A percentile compares a stretch with the other conserved stretches of the same genome.
These are phyloP conservation scores for Phytophthora fragariaefolia DNA, from an alignment of 352 stramenopile genomes.

Conservation along the genomic window DNA sequence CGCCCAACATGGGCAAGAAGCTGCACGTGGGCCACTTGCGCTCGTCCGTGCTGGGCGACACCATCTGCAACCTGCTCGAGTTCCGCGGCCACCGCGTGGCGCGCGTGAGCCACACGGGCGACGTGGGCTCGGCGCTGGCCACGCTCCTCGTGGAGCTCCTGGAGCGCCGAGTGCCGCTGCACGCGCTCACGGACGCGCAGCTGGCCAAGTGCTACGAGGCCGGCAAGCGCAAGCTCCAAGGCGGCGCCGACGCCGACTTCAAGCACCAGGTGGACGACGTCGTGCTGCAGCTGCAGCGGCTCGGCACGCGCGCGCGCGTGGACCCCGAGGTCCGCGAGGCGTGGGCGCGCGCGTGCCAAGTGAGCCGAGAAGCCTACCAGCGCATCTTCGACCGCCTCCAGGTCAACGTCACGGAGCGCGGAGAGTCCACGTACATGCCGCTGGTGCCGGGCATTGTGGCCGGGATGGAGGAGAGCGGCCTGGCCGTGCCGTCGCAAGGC, in stretches of 20 bases:
- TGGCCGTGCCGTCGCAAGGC: constrained; percentile 65
- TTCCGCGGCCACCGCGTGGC: constrained; percentile 77
- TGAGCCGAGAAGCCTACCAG: constrained; percentile 74
- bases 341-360: constrained; percentile 73
- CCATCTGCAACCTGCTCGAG: constrained; percentile 82
- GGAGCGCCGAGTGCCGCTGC: constrained; percentile 51
- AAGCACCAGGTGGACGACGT: constrained; percentile 72
- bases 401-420: constrained; percentile 69
- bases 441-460: constrained; percentile 58
- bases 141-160: constrained; percentile 80
- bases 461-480: constrained; percentile 48
- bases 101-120: constrained; percentile 79
- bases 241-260: constrained; percentile 53
- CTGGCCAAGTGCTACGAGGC: constrained; percentile 75
- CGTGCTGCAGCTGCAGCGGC: constrained; percentile 75
- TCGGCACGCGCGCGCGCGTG: constrained; percentile 39
- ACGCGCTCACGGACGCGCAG: constrained; percentile 62
- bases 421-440: constrained; percentile 81
- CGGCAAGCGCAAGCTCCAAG: constrained; percentile 54
- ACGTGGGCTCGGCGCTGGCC: constrained; percentile 78
- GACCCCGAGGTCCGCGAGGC: constrained; percentile 50
- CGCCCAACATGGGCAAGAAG: constrained; percentile 88
- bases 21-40: constrained; percentile 85
- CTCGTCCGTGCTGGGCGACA: constrained; percentile 83
- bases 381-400: constrained; percentile 71